phyloP scores from a whole-genome alignment of 768 basidiomycete genomes.

The Mycena alexandri region DNA sequence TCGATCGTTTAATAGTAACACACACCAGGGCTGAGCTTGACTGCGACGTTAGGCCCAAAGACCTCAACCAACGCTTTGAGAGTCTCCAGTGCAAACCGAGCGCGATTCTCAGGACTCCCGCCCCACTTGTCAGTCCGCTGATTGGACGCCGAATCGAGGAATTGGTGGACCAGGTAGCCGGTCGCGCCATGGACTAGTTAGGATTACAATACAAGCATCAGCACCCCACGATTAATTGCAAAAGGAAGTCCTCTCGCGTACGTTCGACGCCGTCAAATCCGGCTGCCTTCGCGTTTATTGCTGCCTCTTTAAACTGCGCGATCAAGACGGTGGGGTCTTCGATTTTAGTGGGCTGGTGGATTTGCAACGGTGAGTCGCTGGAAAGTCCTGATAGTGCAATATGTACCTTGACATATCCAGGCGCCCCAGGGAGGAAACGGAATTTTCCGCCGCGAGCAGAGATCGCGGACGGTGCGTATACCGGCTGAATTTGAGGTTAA shows the following conservation, averaged over 20 bases:
- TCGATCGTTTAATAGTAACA: too few relatives aligned
- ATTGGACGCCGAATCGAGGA: conserved; percentile 51
- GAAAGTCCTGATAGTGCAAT: too few relatives aligned
- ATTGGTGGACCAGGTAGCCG: conserved; percentile 54
- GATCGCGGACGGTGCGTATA: conserved; percentile 32
- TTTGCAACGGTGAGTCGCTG: too few relatives aligned
- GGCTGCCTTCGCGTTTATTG: conserved; percentile 31
- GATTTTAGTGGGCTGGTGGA: conserved; percentile 27
- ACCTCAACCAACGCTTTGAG: conserved; percentile 49
- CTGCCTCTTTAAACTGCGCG: conserved; percentile 33
- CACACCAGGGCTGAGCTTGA: conserved; percentile 24
- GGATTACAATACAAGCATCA: too few relatives aligned
- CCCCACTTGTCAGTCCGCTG: conserved; percentile 59
- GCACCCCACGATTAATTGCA: too few relatives aligned
- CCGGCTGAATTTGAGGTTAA: conserved; percentile 12
- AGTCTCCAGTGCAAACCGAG: conserved; percentile 54
- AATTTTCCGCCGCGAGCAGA: conserved; percentile 45
- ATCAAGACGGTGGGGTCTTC: conserved; percentile 24
- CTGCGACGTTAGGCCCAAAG: conserved; percentile 51
- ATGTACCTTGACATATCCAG: conserved; percentile 41
- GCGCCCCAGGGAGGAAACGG: conserved; percentile 37
- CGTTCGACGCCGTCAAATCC: conserved; percentile 58
- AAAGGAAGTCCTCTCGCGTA: conserved; percentile 45
- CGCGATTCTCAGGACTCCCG: conserved; percentile 56
- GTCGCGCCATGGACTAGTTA: conserved; percentile 44